phyloP scores from a whole-genome alignment of 2,329 filamentous ascomycete genomes.

The Penicillium paneum region DNA sequence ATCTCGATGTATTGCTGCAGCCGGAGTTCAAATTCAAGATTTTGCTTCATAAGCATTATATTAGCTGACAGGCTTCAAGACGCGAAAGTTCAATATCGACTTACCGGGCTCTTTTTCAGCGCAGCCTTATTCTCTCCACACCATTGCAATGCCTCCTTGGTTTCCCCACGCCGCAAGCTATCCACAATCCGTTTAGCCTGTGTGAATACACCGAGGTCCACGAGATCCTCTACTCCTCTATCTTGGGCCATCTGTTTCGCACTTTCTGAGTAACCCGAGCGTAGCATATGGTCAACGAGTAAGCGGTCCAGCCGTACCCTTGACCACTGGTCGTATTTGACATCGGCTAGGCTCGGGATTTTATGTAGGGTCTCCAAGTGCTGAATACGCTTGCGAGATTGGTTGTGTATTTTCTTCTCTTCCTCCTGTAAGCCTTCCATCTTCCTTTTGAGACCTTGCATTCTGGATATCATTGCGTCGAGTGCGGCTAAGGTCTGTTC shows the following conservation, averaged over 20 bases:
- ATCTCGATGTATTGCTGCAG: slow-evolving; percentile 95
- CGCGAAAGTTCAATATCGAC: slow-evolving; percentile 22
- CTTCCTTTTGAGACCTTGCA: slow-evolving; percentile 86
- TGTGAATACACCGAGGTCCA: slow-evolving; percentile 85
- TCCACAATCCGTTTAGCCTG: slow-evolving; percentile 75
- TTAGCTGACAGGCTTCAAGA: background rate
- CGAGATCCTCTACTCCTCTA: slow-evolving; percentile 73
- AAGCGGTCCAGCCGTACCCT: slow-evolving; percentile 75
- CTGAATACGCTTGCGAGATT: slow-evolving; percentile 70
- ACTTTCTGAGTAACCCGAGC: slow-evolving; percentile 76
- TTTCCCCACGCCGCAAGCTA: slow-evolving; percentile 66
- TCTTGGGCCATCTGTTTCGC: slow-evolving; percentile 72
- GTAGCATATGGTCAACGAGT: slow-evolving; percentile 86
- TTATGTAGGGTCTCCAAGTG: slow-evolving; percentile 79
- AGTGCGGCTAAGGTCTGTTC: slow-evolving; percentile 75
- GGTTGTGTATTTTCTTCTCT: slow-evolving; percentile 70
- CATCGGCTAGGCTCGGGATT: slow-evolving; percentile 79
- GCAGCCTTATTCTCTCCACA: slow-evolving; percentile 91
- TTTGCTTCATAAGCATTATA: slow-evolving; percentile 53
- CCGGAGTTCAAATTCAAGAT: slow-evolving; percentile 87
- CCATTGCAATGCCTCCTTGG: slow-evolving; percentile 80
- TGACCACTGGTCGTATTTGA: slow-evolving; percentile 91
- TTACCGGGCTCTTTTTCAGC: slow-evolving; percentile 77
- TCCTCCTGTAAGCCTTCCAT: slow-evolving; percentile 73
- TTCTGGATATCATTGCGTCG: slow-evolving; percentile 78